Conservation (phyloP, 345 rosid genomes). For the Rhodomyrtus tomentosa region DNA sequence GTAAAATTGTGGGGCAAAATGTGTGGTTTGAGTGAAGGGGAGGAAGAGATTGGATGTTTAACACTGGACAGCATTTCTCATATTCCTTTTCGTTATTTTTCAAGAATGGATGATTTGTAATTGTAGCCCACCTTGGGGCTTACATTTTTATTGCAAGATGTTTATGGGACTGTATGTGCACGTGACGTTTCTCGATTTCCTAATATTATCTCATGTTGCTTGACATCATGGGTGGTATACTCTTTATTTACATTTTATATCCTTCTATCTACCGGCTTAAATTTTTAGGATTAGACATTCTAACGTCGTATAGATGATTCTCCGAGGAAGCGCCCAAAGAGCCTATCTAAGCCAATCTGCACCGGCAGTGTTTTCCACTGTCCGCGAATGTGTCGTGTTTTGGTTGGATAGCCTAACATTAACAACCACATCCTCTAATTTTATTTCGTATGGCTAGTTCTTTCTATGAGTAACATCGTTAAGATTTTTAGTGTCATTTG, state of each 20-base stretch:
- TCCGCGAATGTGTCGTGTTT: background rate
- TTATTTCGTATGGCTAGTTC: background rate
- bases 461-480: background rate
- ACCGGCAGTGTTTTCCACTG: background rate
- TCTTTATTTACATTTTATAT: background rate
- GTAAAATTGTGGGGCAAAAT: background rate
- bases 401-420: background rate
- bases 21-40: background rate
- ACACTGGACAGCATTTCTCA: background rate
- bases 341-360: too few species aligned
- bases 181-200: background rate
- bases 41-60: background rate
- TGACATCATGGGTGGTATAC: background rate
- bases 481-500: background rate
- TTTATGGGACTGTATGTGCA: background rate
- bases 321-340: too few species aligned
- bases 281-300: background rate
- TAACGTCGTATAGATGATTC: background rate
- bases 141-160: background rate
- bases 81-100: background rate
- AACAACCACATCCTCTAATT: background rate
- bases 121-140: background rate
- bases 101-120: background rate
- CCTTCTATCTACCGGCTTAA: rapidly evolving
- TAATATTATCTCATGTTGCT: rapidly evolving